A percentile compares a stretch with the other conserved stretches of the same genome.
Evolutionary conservation across 2,329 filamentous ascomycete genomes (phyloP).

Genomic region (Sclerotinia glacialis): DNA sequence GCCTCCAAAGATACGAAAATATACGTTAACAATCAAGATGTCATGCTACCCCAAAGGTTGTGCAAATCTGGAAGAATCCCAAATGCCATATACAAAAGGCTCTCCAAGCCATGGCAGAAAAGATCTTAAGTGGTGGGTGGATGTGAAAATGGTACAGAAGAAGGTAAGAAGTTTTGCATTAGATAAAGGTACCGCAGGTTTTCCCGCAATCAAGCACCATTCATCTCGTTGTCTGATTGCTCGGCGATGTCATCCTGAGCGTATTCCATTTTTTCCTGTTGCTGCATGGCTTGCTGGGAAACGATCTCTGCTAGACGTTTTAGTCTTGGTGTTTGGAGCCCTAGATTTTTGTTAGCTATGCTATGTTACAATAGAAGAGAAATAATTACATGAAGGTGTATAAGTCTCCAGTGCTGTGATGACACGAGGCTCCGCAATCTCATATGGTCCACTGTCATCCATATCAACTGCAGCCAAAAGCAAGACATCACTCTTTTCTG

Average conservation of each 20-base stretch:
- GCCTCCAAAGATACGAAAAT: slow-evolving; percentile 15
- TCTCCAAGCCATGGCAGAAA: slow-evolving; percentile 29
- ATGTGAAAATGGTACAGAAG: slow-evolving; percentile 38
- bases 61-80: slow-evolving; percentile 19
- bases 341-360: slow-evolving; percentile 47
- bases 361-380: background rate
- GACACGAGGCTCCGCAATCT: slow-evolving; percentile 93
- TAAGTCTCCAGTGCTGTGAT: slow-evolving; percentile 98
- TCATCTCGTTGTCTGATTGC: slow-evolving; percentile 40
- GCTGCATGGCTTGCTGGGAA: slow-evolving; percentile 90
- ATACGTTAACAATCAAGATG: slow-evolving; percentile 23
- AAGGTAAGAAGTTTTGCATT: slow-evolving; percentile 33
- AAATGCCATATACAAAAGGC: slow-evolving; percentile 37
- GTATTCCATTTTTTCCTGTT: slow-evolving; percentile 80
- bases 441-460: slow-evolving; percentile 97
- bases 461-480: slow-evolving; percentile 94
- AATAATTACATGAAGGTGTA: slow-evolving; percentile 84
- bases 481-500: slow-evolving; percentile 96
- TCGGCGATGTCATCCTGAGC: slow-evolving; percentile 48
- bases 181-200: slow-evolving; percentile 1
- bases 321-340: slow-evolving; percentile 91
- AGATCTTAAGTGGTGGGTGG: slow-evolving; percentile 28
- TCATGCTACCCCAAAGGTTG: slow-evolving; percentile 18
- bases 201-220: slow-evolving; percentile 32
- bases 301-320: slow-evolving; percentile 99